Evolutionary conservation across 768 basidiomycete species (phyloP), one percentile per base, ranked within the genome.

Genomic region (Crassisporium funariophilum): DNA sequence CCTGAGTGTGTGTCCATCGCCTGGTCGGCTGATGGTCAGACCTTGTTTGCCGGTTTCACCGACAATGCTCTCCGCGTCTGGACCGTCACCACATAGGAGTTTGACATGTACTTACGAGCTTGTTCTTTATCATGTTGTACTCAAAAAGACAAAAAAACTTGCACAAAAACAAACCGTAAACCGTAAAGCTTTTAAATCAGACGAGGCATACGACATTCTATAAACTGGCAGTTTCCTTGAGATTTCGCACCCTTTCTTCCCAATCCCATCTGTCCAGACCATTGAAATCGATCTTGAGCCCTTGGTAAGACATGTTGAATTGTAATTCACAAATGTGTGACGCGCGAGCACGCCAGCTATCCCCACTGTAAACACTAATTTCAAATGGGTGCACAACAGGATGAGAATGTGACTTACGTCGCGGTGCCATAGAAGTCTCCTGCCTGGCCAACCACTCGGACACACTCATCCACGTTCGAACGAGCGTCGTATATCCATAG

Each of bases 21-120:
- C 52, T 99, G 97, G 97, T 97, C 94, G 45, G 86, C 95, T 37
- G 95, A 97, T 69, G 97, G 97, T 47, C 93, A 97, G 76, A 95
- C 91, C 42, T 80, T 99, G 51, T 98, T 95, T 68, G 93, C 89
- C 70, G 95, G 95, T 50, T 95, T 93, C 83, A 91, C 91, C 44
- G 95, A 98, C 73, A 88, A 95, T 76, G 79, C 83, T 56, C 85
- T 97, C 67, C 88, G 92, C 57, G 90, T 93, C 67, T 95, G 90
- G 91, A 86, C 83, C 61, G 91, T 95, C 56, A 79, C 78, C 52
- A 75, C 78, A 75, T 80, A 74, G 75, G 70, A 71, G 52, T 47
- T 55, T 56, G 33, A 50, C 44, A 51, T 55, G 53, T 55, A 57
- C 48, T 47, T 57, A 55, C 55, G 52, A 46, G 37, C 49, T 44